Evolutionary conservation across 495 filamentous ascomycete species (phyloP).

Genomic region (Margaritispora aquatica): DNA sequence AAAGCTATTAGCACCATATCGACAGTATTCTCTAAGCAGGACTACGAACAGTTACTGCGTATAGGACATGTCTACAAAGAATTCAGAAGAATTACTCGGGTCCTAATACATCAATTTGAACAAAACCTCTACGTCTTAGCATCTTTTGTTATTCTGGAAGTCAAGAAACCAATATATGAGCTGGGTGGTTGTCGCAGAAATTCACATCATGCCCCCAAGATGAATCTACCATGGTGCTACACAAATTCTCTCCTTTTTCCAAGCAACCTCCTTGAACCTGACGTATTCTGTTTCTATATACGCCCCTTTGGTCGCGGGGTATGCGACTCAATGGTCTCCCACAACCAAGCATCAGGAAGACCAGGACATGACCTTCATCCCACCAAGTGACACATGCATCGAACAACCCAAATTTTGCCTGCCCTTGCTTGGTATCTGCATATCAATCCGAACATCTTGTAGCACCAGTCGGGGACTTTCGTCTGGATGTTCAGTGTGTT

Average conservation of each 20-base stretch:
- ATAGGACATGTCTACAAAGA: no score
- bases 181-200: no score
- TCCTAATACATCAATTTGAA: no score
- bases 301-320: not conserved
- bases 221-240: no score
- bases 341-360: not conserved
- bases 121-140: no score
- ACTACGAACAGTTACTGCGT: no score
- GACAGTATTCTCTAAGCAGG: no score
- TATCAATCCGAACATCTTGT: not conserved
- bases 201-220: no score
- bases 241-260: not conserved
- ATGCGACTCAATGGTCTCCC: not conserved
- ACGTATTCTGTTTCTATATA: not conserved
- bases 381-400: not conserved
- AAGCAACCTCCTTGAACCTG: not conserved
- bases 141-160: not conserved
- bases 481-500: not conserved
- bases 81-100: no score
- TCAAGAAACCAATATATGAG: not conserved
- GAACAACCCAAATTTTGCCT: not conserved
- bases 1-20: no score
- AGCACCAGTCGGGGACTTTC: not conserved
- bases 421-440: not conserved
- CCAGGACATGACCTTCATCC: not conserved